Percentiles rank a stretch among this genome's conserved stretches.
Evolutionary conservation across 2,329 filamentous ascomycete species (phyloP).

Genomic region (Trichoderma afroharzianum): DNA sequence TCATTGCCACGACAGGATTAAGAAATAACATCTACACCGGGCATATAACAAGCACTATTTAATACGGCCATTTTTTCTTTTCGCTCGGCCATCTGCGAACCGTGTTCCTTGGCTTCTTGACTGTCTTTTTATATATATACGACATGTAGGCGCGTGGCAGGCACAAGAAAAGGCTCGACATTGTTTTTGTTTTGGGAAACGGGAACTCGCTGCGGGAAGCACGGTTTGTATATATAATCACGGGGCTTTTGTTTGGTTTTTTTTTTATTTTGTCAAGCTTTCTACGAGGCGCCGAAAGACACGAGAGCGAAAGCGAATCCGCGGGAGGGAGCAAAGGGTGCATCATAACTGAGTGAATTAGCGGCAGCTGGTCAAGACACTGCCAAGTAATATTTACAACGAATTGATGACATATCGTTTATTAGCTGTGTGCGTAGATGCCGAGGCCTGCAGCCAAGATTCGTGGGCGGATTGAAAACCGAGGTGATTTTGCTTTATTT

Average conservation of each 20-base stretch:
- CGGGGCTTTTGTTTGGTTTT: neutral
- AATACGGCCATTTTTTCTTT: constrained; percentile 3
- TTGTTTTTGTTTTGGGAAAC: constrained; percentile 1
- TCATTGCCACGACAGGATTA: neutral
- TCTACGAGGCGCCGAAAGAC: neutral
- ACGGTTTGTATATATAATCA: constrained; percentile 14
- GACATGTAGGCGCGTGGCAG: neutral
- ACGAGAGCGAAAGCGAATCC: neutral
- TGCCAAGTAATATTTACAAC: constrained; percentile 5
- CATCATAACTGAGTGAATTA: neutral
- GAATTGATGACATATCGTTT: neutral
- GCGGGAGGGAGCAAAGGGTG: neutral
- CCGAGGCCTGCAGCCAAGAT: neutral
- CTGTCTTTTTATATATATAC: constrained; percentile 4
- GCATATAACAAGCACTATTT: constrained; percentile 5
- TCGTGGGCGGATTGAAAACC: neutral
- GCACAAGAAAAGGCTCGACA: neutral
- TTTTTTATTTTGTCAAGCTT: neutral
- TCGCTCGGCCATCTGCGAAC: neutral
- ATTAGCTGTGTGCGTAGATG: neutral
- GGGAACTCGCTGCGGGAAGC: neutral
- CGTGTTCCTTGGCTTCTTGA: neutral
- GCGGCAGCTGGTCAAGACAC: neutral
- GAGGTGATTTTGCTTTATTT: neutral
- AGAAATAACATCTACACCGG: neutral